Percentiles rank a stretch among this genome's conserved stretches.
phyloP scores from a whole-genome alignment of 768 basidiomycete species.

The Kwoniella shandongensis region DNA sequence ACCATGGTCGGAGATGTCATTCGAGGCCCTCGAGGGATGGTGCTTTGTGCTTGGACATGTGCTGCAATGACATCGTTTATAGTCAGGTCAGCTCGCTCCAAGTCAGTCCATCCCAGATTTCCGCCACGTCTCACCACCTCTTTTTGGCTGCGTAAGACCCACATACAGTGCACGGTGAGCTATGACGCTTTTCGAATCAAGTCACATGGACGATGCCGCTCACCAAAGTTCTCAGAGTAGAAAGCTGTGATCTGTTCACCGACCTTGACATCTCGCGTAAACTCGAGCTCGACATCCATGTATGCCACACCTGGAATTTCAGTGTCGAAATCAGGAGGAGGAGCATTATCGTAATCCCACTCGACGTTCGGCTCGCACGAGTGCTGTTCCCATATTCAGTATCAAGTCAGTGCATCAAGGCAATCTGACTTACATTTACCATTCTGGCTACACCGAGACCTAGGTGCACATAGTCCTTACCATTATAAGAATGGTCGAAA shows the following conservation, averaged over 20 bases:
- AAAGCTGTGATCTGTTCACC: conserved; percentile 13
- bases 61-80: no score
- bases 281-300: background rate
- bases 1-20: no score
- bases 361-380: conserved; percentile 1
- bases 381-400: background rate
- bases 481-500: background rate
- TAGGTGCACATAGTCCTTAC: background rate
- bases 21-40: no score
- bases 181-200: background rate
- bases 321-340: background rate
- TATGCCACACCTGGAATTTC: conserved; percentile 3
- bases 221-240: conserved; percentile 11
- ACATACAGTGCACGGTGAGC: background rate
- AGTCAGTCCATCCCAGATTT: no score
- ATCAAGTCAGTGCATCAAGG: background rate
- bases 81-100: no score
- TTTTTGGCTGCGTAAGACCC: background rate
- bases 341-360: background rate
- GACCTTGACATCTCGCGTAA: background rate
- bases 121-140: no score
- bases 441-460: conserved; percentile 11
- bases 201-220: background rate
- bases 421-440: conserved; percentile 6
- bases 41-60: no score